Evolutionary conservation across 768 basidiomycete species (phyloP).

Genomic region (Lentinus brumalis): DNA sequence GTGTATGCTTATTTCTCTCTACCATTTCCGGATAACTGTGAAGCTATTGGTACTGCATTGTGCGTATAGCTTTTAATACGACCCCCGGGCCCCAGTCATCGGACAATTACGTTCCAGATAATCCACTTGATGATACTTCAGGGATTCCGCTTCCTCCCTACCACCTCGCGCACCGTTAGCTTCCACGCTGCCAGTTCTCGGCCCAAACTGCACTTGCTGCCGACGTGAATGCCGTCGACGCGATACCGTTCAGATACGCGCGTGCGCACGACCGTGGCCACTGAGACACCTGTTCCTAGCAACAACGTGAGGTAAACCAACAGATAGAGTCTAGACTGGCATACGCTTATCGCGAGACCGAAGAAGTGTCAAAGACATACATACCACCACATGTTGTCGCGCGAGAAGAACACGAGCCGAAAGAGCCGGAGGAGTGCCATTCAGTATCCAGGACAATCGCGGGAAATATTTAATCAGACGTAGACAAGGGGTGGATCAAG

Average conservation of each 20-base stretch:
- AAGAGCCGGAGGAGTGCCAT: slow-evolving; percentile 49
- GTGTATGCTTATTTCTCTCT: slow-evolving; percentile 13
- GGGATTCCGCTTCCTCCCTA: too few relatives aligned
- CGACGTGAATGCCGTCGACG: slow-evolving; percentile 26
- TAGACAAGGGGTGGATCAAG: slow-evolving; percentile 62
- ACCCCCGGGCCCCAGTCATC: neutral
- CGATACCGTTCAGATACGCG: slow-evolving; percentile 13
- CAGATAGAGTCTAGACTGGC: neutral
- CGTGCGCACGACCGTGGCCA: slow-evolving; percentile 18
- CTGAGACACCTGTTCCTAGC: slow-evolving; percentile 13
- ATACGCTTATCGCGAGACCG: neutral
- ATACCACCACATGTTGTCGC: slow-evolving; percentile 37
- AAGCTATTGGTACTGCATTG: too few relatives aligned
- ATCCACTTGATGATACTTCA: too few relatives aligned
- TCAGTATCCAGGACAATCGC: slow-evolving; percentile 47
- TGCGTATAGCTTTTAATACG: too few relatives aligned
- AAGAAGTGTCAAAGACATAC: neutral
- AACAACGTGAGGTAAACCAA: neutral
- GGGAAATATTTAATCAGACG: slow-evolving; percentile 48
- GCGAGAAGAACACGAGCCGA: slow-evolving; percentile 30
- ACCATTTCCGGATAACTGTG: neutral
- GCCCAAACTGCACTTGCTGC: slow-evolving; percentile 23
- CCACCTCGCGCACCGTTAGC: slow-evolving; percentile 9
- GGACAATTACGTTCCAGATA: neutral
- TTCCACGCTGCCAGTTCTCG: slow-evolving; percentile 22